Evolutionary conservation across 148 eudicot genomes (phyloP), one percentile per base, ranked within the genome.

Genomic region (Fallopia convolvulus): DNA sequence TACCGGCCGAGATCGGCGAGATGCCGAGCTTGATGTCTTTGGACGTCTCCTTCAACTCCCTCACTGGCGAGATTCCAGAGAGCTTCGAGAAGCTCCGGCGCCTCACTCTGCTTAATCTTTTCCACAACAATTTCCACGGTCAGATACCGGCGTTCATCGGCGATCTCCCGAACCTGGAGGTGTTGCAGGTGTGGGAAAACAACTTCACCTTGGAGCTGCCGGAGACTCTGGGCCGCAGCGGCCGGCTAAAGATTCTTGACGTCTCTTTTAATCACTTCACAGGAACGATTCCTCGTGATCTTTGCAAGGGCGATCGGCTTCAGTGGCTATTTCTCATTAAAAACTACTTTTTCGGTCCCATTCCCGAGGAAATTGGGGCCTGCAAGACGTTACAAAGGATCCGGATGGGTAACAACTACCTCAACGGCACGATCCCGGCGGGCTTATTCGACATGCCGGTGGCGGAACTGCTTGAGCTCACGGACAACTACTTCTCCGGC

Each of bases 221-320:
- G 14, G 76, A 72, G 30, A 77, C 79, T 81, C 89, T 91, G 13
- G 93, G 96, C 2, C 20, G 82, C 6, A 85, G 76, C 74, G 90
- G 90, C 5, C 77, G 81, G 74, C 70, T 91, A n/a, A 17, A 12
- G 41, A 7, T 18, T 12, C 52, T 91, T 0, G 96, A 91, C 60
- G 88, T 91, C 12, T 12, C 86, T 6, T 17, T 26, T 0, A 87
- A 85, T 77, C 85, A 82, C n/a, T 77, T 91, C 4, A 84, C 82
- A 0, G 92, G 95, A 12, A 60, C 36, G 0, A 84, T 91, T 18
- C 96, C 96, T 0, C 79, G 18, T 70, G 82, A 88, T 18, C 72
- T 91, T 42, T 91, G 95, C 61, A 87, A 68, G 26, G 90, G 92
- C 61, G 85, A 86, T 4, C 82, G 46, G 47, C 40, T 91, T 39